Conservation (phyloP, 169 alveolate genomes). For the Gregarina niphandrodes region DNA sequence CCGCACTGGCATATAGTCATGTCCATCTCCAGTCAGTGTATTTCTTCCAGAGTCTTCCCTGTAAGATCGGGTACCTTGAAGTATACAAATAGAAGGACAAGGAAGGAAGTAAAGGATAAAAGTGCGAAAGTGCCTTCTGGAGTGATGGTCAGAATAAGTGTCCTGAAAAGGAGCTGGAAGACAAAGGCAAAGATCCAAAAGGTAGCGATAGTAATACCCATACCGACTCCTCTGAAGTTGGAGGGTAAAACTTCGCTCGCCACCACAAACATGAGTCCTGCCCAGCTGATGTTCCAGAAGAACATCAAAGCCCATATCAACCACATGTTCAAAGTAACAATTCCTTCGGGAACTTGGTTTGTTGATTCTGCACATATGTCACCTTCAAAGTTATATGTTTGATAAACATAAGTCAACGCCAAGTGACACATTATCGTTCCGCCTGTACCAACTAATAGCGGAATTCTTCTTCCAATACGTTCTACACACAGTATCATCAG, state of each 20-base stretch:
- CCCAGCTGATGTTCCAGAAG: constrained; percentile 13
- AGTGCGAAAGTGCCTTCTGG: constrained; percentile 6
- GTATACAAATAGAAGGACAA: constrained; percentile 2
- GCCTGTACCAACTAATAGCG: constrained; percentile 3
- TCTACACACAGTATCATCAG: constrained; percentile 2
- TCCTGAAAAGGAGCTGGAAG: too few relatives aligned
- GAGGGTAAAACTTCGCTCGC: constrained; percentile 12
- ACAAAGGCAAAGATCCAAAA: constrained; percentile 7
- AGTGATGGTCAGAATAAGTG: neutral
- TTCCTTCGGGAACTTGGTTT: too few relatives aligned
- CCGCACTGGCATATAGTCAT: too few relatives aligned
- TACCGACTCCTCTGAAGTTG: constrained; percentile 6
- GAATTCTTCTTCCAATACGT: constrained; percentile 2
- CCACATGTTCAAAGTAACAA: too few relatives aligned
- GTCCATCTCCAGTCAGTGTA: too few relatives aligned
- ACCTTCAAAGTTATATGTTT: too few relatives aligned
- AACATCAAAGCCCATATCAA: neutral
- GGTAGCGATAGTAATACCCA: constrained; percentile 7
- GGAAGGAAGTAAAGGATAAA: neutral
- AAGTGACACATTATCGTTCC: constrained; percentile 5
- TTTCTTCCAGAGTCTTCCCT: constrained; percentile 3
- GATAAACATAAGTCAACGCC: too few relatives aligned
- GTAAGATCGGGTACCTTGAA: constrained; percentile 6
- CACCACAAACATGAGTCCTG: constrained; percentile 15
- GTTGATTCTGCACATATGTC: too few relatives aligned